Conservation (phyloP, 495 filamentous ascomycete species). For the Tuber umbilicatum region DNA sequence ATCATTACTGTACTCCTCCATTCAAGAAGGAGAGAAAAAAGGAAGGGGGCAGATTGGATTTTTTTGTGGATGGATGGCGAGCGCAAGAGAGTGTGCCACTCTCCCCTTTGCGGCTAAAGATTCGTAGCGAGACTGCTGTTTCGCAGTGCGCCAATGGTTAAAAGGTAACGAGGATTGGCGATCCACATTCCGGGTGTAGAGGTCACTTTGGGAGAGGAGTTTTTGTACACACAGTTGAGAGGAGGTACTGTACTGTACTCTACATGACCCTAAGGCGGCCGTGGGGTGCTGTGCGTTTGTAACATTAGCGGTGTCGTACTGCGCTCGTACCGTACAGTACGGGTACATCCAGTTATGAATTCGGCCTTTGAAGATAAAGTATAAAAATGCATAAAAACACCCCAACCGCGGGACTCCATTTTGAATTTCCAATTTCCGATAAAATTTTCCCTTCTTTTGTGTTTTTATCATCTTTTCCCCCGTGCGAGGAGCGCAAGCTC, state of each 20-base stretch:
- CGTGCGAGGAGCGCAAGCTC: not conserved
- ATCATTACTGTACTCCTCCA: not conserved
- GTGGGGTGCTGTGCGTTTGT: not conserved
- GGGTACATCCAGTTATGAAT: not conserved
- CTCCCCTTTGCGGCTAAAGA: not conserved
- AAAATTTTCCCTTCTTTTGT: not conserved
- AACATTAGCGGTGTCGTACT: not conserved
- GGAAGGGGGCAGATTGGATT: not conserved
- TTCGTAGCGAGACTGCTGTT: conserved; percentile 2
- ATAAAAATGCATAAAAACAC: not conserved
- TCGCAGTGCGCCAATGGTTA: not conserved
- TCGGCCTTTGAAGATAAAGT: not conserved
- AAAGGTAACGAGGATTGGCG: not conserved
- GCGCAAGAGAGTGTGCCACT: not conserved
- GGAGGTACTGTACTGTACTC: not conserved
- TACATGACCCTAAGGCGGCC: conserved; percentile 2
- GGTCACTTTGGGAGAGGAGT: not conserved
- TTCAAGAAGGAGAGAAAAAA: not conserved
- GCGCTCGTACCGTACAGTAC: not conserved
- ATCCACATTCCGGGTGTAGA: conserved; percentile 3
- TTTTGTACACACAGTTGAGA: not conserved
- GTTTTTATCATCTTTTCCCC: not conserved
- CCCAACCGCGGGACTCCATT: not conserved
- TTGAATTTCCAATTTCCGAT: not conserved
- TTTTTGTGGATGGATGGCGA: not conserved